phyloP scores from a whole-genome alignment of 2,329 filamentous ascomycete genomes.

The Aspergillus neoniger region DNA sequence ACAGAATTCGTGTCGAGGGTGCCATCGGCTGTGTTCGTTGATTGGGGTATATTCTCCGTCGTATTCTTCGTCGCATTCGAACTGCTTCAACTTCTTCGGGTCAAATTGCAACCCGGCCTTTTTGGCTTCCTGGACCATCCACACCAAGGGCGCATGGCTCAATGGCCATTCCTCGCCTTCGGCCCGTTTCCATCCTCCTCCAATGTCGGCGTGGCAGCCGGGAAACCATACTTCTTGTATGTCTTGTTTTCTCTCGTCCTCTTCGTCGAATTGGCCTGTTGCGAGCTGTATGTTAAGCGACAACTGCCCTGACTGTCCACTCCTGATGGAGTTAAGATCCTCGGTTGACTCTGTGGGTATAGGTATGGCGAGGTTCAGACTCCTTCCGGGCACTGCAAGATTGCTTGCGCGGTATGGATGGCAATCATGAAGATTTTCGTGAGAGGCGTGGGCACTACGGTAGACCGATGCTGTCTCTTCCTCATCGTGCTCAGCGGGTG shows the following conservation, averaged over 20 bases:
- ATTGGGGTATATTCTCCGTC: slow-evolving; percentile 40
- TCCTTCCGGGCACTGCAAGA: slow-evolving; percentile 14
- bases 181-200: slow-evolving; percentile 69
- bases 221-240: slow-evolving; percentile 76
- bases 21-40: slow-evolving; percentile 24
- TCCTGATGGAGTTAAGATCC: slow-evolving; percentile 33
- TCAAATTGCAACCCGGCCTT: slow-evolving; percentile 72
- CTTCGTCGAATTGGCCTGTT: slow-evolving; percentile 18
- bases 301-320: slow-evolving; percentile 28
- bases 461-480: slow-evolving; percentile 32
- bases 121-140: slow-evolving; percentile 68
- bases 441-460: slow-evolving; percentile 28
- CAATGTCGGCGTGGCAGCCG: slow-evolving; percentile 76
- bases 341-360: slow-evolving; percentile 30
- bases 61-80: slow-evolving; percentile 61
- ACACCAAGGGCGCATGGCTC: slow-evolving; percentile 68
- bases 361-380: slow-evolving; percentile 31
- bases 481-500: slow-evolving; percentile 10
- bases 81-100: slow-evolving; percentile 63
- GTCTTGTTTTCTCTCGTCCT: slow-evolving; percentile 58
- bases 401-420: slow-evolving; percentile 34
- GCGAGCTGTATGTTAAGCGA: slow-evolving; percentile 33
- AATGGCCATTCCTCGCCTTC: slow-evolving; percentile 59
- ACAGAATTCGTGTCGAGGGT: slow-evolving; percentile 16
- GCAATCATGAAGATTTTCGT: slow-evolving; percentile 18